These are phyloP conservation scores for Blastocystis sp. DNA, from an alignment of 352 stramenopile genomes.

Conservation along the genomic window DNA sequence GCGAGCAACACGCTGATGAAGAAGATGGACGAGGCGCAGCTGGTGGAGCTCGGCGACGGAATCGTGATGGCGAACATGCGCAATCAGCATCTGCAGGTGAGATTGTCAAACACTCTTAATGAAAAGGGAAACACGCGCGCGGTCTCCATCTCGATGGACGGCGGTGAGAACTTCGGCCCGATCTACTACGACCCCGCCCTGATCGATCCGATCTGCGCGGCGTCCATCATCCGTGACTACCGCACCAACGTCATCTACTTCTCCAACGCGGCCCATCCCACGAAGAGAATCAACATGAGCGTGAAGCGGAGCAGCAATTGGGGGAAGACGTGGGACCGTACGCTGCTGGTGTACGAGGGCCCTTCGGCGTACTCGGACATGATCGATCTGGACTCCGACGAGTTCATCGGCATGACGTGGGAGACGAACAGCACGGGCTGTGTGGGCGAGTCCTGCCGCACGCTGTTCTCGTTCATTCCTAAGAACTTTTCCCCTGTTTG, in stretches of 20 bases:
- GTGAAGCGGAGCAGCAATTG: background rate
- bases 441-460: constrained; percentile 14
- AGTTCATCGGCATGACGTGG: constrained; percentile 26
- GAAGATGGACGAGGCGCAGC: constrained; percentile 46
- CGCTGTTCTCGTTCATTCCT: constrained; percentile 43
- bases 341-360: constrained; percentile 25
- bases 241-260: constrained; percentile 11
- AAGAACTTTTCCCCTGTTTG: constrained; percentile 48
- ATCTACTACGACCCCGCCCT: constrained; percentile 2
- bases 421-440: constrained; percentile 42
- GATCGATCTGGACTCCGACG: constrained; percentile 16
- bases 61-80: constrained; percentile 44
- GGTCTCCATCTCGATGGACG: constrained; percentile 2
- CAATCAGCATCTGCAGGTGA: constrained; percentile 14
- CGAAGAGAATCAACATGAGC: constrained; percentile 1
- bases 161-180: background rate
- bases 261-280: constrained; percentile 29
- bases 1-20: constrained; percentile 1
- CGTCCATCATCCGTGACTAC: constrained; percentile 45
- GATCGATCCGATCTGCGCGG: constrained; percentile 22
- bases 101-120: background rate
- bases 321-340: background rate
- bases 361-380: constrained; percentile 41
- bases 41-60: constrained; percentile 25
- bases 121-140: background rate